Evolutionary conservation across 2,329 filamentous ascomycete genomes (phyloP).

Genomic region (Hymenoscyphus albidus): DNA sequence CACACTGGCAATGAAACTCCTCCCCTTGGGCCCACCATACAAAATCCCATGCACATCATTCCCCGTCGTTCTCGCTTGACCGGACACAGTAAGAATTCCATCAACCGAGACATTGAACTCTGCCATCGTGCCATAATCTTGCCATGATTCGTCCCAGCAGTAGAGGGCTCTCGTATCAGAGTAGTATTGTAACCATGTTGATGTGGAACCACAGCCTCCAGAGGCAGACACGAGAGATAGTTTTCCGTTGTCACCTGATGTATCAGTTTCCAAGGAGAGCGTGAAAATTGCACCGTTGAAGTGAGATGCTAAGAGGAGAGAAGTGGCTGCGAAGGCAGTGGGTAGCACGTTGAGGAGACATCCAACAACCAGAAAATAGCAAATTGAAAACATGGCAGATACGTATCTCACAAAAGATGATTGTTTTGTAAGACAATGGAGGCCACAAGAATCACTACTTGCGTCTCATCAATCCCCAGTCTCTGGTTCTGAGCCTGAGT

Average conservation of each 20-base stretch:
- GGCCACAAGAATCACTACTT: conserved; percentile 11
- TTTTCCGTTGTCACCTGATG: conserved; percentile 8
- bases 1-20: conserved; percentile 20
- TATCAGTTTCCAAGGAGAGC: conserved; percentile 31
- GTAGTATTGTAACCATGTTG: conserved; percentile 44
- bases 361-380: conserved; percentile 4
- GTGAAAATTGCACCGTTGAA: conserved; percentile 43
- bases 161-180: conserved; percentile 38
- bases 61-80: conserved; percentile 24
- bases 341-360: conserved; percentile 9
- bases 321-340: conserved; percentile 11
- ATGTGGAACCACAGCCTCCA: conserved; percentile 37
- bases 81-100: conserved; percentile 37
- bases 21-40: conserved; percentile 17
- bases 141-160: conserved; percentile 41
- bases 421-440: conserved; percentile 1
- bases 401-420: conserved; percentile 2
- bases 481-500: conserved; percentile 5
- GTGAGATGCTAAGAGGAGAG: conserved; percentile 26
- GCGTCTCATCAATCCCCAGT: conserved; percentile 11
- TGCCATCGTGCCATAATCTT: conserved; percentile 36
- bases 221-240: conserved; percentile 25
- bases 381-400: conserved; percentile 10
- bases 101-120: conserved; percentile 32
- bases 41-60: conserved; percentile 19